These are phyloP conservation scores for Cyberlindnera saturnus DNA, from an alignment of 805 yeast species.

Conservation along the genomic window DNA sequence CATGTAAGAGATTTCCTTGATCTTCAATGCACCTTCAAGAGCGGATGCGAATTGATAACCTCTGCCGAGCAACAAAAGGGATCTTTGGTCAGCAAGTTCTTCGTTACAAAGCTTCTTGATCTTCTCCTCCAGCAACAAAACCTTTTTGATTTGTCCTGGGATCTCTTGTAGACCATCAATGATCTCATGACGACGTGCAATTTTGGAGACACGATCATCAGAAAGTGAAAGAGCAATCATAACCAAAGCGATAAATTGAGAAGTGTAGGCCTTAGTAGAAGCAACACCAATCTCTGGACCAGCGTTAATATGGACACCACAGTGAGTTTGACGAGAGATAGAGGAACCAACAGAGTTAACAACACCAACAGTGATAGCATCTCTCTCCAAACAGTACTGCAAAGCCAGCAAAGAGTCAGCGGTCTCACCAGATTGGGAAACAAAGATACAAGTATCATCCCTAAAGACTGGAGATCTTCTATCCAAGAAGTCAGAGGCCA, in stretches of 20 bases:
- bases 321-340: conserved; percentile 93
- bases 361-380: conserved; percentile 95
- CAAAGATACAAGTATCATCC: conserved; percentile 96
- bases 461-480: conserved; percentile 95
- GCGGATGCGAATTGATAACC: conserved; percentile 98
- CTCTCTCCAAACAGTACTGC: conserved; percentile 93
- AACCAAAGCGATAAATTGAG: conserved; percentile 94
- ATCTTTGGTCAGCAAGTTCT: conserved; percentile 73
- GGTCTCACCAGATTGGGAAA: conserved; percentile 98
- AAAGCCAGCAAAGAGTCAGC: conserved; percentile 95
- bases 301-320: conserved; percentile 99
- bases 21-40: conserved; percentile 95
- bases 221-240: conserved; percentile 95
- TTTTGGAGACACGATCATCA: conserved; percentile 78
- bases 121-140: conserved; percentile 63
- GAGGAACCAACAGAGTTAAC: conserved; percentile 97
- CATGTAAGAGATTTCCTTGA: conserved; percentile 97
- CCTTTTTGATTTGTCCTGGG: conserved; percentile 79
- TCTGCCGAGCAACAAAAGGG: conserved; percentile 88
- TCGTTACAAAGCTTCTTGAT: conserved; percentile 72
- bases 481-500: conserved; percentile 93
- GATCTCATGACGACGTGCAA: conserved; percentile 74
- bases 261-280: conserved; percentile 97
- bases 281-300: conserved; percentile 99
- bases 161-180: conserved; percentile 79